These are phyloP conservation scores for Nicotiana undulata DNA, from an alignment of 257 asterid genomes.

Conservation along the genomic window DNA sequence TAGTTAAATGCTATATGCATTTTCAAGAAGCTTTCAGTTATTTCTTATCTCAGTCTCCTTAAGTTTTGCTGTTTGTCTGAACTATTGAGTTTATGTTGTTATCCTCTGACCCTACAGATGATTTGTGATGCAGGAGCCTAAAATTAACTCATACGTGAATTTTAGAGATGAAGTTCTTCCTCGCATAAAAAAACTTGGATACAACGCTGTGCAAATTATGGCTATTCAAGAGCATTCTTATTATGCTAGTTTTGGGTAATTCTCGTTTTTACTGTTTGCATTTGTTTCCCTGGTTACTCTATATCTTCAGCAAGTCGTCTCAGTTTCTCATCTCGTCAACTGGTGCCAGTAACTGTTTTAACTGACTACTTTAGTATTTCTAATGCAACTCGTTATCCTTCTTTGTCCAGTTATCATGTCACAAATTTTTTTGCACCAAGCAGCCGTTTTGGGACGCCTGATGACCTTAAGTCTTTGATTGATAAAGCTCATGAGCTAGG, in stretches of 20 bases:
- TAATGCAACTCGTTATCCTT: slow-evolving; percentile 18
- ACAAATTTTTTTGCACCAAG: slow-evolving; percentile 99
- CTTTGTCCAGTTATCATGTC: slow-evolving; percentile 81
- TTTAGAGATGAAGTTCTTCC: slow-evolving; percentile 96
- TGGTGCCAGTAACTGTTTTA: not conserved
- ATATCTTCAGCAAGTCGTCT: not conserved
- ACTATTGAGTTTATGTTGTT: not conserved
- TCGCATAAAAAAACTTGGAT: slow-evolving; percentile 93
- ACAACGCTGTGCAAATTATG: slow-evolving; percentile 98
- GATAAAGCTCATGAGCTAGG: slow-evolving; percentile 98
- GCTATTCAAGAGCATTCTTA: slow-evolving; percentile 99
- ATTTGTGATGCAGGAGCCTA: slow-evolving; percentile 58
- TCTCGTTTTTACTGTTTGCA: slow-evolving; percentile 1
- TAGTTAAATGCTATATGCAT: not conserved
- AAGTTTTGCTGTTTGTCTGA: not conserved
- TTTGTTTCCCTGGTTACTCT: not conserved
- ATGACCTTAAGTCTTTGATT: slow-evolving; percentile 88
- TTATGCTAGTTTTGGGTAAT: slow-evolving; percentile 98
- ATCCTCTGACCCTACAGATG: not conserved
- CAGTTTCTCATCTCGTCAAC: not conserved
- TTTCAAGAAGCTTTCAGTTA: not conserved
- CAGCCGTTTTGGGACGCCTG: slow-evolving; percentile 97
- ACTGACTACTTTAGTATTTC: not conserved
- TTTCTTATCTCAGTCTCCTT: not conserved
- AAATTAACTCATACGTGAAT: slow-evolving; percentile 77